phyloP scores from a whole-genome alignment of 768 basidiomycete genomes.

The Termitomyces sp. region DNA sequence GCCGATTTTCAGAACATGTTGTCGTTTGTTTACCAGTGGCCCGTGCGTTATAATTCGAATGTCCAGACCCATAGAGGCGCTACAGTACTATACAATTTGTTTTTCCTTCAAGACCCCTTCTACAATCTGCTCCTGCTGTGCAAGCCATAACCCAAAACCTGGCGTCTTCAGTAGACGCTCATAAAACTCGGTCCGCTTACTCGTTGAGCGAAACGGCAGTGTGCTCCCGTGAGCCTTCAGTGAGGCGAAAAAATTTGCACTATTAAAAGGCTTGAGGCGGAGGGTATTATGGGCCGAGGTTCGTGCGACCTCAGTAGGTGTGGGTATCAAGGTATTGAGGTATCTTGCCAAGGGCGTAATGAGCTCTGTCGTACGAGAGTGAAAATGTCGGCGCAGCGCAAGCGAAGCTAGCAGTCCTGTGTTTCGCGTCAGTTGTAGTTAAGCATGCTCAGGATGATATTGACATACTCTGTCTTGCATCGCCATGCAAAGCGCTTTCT shows the following conservation, averaged over 20 bases:
- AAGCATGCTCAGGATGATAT: background rate
- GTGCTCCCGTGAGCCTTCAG: slow-evolving; percentile 67
- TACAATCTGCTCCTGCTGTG: slow-evolving; percentile 71
- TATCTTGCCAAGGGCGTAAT: slow-evolving; percentile 90
- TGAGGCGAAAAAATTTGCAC: slow-evolving; percentile 65
- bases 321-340: slow-evolving; percentile 82
- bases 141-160: slow-evolving; percentile 78
- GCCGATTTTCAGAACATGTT: slow-evolving; percentile 15
- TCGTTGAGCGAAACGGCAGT: slow-evolving; percentile 69
- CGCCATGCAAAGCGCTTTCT: slow-evolving; percentile 55
- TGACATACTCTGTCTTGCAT: slow-evolving; percentile 49
- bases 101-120: slow-evolving; percentile 45
- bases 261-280: slow-evolving; percentile 69
- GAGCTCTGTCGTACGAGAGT: slow-evolving; percentile 78
- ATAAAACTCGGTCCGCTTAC: slow-evolving; percentile 71
- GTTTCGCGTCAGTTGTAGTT: background rate
- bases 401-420: slow-evolving; percentile 62
- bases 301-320: slow-evolving; percentile 50
- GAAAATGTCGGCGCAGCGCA: slow-evolving; percentile 76
- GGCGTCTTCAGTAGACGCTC: slow-evolving; percentile 73
- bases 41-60: slow-evolving; percentile 15
- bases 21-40: slow-evolving; percentile 16
- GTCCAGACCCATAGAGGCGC: too few species aligned
- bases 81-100: slow-evolving; percentile 1
- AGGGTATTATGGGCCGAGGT: slow-evolving; percentile 24